These are phyloP conservation scores for Capronia coronata DNA, from an alignment of 2,329 filamentous ascomycete genomes.

Conservation along the genomic window DNA sequence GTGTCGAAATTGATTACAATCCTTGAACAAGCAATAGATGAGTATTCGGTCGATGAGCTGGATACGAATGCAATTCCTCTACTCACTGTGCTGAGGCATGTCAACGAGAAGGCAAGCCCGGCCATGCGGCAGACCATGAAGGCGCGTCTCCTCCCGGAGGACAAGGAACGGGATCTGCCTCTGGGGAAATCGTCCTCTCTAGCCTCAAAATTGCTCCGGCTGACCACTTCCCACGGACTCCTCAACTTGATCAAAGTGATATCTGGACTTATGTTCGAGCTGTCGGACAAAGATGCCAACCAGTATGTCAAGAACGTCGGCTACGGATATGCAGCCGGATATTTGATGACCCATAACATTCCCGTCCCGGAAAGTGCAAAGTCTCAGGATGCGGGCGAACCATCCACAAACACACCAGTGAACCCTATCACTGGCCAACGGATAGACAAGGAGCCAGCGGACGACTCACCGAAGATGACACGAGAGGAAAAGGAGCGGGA, in stretches of 20 bases:
- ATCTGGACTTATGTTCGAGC: constrained; percentile 73
- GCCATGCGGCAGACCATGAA: constrained; percentile 58
- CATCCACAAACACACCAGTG: constrained; percentile 39
- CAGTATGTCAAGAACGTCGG: constrained; percentile 86
- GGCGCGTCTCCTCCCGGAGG: constrained; percentile 63
- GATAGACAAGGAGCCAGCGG: constrained; percentile 47
- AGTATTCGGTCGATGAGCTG: constrained; percentile 62
- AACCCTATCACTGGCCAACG: constrained; percentile 88
- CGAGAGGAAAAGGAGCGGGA: constrained; percentile 87
- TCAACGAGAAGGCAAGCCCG: constrained; percentile 64
- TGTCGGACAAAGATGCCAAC: constrained; percentile 72
- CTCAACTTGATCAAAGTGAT: constrained; percentile 68
- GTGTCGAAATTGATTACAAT: constrained; percentile 62
- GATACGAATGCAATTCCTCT: constrained; percentile 66
- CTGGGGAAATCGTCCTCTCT: constrained; percentile 70
- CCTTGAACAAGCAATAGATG: constrained; percentile 58
- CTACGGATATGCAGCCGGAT: constrained; percentile 88
- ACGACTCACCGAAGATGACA: constrained; percentile 67
- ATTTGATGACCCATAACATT: constrained; percentile 77
- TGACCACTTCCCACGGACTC: constrained; percentile 66
- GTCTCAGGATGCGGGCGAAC: constrained; percentile 29
- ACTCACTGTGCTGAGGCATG: constrained; percentile 62
- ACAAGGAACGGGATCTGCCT: constrained; percentile 67
- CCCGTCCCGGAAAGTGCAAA: constrained; percentile 62
- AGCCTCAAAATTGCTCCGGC: constrained; percentile 66